phyloP scores from a whole-genome alignment of 306 rosid species.

The Boehmeria nivea region DNA sequence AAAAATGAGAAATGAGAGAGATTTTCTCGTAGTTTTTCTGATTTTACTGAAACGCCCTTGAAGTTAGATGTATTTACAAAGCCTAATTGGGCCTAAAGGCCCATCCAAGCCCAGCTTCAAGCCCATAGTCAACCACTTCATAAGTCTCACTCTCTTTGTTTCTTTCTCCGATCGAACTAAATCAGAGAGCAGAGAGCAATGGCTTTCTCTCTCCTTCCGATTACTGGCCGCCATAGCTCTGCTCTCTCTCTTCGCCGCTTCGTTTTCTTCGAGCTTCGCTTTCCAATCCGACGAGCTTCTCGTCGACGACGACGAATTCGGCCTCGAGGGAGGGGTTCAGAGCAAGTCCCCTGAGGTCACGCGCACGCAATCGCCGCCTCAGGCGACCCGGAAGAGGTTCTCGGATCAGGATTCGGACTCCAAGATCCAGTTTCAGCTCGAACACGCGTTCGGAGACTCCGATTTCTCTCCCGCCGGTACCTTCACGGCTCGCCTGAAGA shows the following conservation, averaged over 20 bases:
- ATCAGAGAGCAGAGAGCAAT: slow-evolving; percentile 4
- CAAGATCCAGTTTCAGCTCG: slow-evolving; percentile 79
- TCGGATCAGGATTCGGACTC: slow-evolving; percentile 78
- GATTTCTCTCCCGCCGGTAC: slow-evolving; percentile 70
- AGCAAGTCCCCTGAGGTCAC: slow-evolving; percentile 31
- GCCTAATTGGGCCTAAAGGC: not conserved
- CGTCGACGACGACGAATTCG: slow-evolving; percentile 84
- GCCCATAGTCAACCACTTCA: not conserved
- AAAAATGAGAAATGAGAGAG: not conserved
- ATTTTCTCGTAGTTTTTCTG: not conserved
- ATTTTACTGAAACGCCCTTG: slow-evolving; percentile 10
- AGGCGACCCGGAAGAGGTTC: slow-evolving; percentile 50
- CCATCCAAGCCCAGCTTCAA: not conserved
- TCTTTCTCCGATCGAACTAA: not conserved
- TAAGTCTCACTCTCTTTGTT: not conserved
- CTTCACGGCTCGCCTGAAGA: slow-evolving; percentile 90
- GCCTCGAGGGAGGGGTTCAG: slow-evolving; percentile 66
- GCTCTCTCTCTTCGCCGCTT: slow-evolving; percentile 30
- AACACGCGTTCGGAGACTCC: slow-evolving; percentile 88
- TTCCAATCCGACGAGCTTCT: slow-evolving; percentile 95
- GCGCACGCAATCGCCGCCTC: slow-evolving; percentile 24
- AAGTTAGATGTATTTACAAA: not conserved
- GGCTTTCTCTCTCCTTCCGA: slow-evolving; percentile 12
- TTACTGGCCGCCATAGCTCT: not conserved
- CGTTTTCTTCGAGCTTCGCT: slow-evolving; percentile 30